Percentiles rank a stretch among this genome's conserved stretches.
phyloP scores from a whole-genome alignment of 176 grass and related monocot genomes.

The Aegilops longissima region DNA sequence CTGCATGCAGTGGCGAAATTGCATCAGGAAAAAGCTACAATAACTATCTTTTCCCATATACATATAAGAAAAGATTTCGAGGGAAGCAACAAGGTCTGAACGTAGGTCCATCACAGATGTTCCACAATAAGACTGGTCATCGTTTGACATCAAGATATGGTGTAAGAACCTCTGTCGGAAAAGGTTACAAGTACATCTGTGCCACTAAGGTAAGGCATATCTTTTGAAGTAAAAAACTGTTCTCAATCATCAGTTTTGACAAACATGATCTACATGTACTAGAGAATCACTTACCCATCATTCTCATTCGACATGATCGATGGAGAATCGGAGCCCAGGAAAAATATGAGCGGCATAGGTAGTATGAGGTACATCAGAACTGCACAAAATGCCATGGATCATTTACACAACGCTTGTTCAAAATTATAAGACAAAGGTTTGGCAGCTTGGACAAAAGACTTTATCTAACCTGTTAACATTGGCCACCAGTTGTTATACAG shows the following conservation, averaged over 20 bases:
- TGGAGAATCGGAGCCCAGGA: slow-evolving; percentile 54
- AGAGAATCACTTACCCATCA: slow-evolving; percentile 72
- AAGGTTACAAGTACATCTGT: not conserved
- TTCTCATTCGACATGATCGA: slow-evolving; percentile 50
- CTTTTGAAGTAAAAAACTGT: not conserved
- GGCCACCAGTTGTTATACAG: slow-evolving; percentile 98
- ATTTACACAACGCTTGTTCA: not conserved
- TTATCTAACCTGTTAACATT: slow-evolving; percentile 83
- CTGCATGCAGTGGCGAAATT: slow-evolving; percentile 32
- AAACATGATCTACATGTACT: no score
- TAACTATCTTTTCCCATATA: not conserved
- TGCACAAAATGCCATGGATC: slow-evolving; percentile 36
- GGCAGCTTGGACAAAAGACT: no score
- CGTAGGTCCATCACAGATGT: not conserved
- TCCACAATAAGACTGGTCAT: not conserved
- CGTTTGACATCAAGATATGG: not conserved
- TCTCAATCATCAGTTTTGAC: not conserved
- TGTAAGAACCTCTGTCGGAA: not conserved
- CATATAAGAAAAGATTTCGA: not conserved
- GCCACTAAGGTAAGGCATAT: not conserved
- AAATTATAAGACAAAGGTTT: no score
- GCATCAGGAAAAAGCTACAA: not conserved
- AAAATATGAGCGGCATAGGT: slow-evolving; percentile 92
- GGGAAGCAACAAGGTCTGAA: not conserved
- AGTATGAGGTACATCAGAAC: slow-evolving; percentile 90